Evolutionary conservation across 1,284 basidiomycete species (phyloP).

Genomic region (Rhodotorula sp.): DNA sequence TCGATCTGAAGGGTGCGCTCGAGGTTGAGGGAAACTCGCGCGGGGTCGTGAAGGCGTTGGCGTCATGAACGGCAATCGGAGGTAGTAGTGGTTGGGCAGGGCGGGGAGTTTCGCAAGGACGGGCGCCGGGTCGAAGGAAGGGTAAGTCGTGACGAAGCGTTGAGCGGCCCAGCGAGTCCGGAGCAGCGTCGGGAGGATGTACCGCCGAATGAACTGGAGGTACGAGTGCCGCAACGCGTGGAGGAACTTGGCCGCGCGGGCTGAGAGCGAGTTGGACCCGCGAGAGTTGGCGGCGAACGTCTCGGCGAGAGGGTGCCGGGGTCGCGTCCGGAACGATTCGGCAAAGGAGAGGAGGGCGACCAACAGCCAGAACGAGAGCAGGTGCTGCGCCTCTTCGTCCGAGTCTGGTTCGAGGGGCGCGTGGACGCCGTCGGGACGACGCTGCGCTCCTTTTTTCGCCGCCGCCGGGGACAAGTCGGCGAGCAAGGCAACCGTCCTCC

Average conservation of each 20-base stretch:
- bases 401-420: neutral
- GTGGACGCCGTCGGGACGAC: neutral
- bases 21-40: constrained; percentile 6
- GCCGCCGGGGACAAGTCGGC: neutral
- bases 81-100: neutral
- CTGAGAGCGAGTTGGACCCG: neutral
- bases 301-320: neutral
- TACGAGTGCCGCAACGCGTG: constrained; percentile 12
- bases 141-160: constrained; percentile 8
- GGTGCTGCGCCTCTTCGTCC: constrained; percentile 11
- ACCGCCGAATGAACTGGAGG: constrained; percentile 29
- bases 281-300: neutral
- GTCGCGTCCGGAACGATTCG: constrained; percentile 13
- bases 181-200: constrained; percentile 20
- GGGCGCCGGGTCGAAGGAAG: constrained; percentile 12
- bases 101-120: neutral
- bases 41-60: neutral
- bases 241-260: neutral
- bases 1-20: neutral
- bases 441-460: neutral
- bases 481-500: constrained; percentile 15
- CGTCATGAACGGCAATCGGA: neutral
- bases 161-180: constrained; percentile 9
- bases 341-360: constrained; percentile 19
- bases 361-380: constrained; percentile 28